A percentile compares a stretch with the other conserved stretches of the same genome.
Conservation (phyloP, 176 grass and related monocot genomes). For the Cenchrus fungigraminus region DNA sequence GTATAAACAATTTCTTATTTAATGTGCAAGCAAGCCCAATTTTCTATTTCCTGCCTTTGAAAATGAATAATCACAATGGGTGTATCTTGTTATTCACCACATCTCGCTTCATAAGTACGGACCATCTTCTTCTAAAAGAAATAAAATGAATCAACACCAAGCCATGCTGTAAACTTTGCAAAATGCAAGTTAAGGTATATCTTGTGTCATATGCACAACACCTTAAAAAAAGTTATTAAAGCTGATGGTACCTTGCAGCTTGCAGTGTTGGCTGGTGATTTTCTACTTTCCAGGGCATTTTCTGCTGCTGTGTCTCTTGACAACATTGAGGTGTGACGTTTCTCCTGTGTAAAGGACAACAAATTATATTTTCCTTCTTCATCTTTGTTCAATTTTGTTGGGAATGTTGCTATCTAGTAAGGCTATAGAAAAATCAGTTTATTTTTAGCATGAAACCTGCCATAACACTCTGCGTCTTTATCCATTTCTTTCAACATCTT, state of each 20-base stretch:
- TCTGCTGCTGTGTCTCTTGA: constrained; percentile 63
- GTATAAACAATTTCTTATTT: constrained; percentile 9
- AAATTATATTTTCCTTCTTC: not conserved
- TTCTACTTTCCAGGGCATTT: constrained; percentile 86
- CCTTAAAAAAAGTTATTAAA: constrained; percentile 17
- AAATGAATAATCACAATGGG: not conserved
- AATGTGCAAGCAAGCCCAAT: not conserved
- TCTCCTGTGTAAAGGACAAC: not conserved
- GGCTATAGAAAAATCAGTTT: not conserved
- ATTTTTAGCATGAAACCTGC: constrained; percentile 1
- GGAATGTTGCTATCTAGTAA: not conserved
- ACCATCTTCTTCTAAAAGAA: not conserved
- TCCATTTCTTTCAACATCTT: not conserved
- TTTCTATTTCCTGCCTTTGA: constrained; percentile 3
- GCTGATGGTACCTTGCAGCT: constrained; percentile 57
- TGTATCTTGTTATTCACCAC: not conserved
- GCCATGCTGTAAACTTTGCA: constrained; percentile 12
- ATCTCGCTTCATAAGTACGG: not conserved
- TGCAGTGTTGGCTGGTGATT: constrained; percentile 85
- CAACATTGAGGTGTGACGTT: constrained; percentile 55
- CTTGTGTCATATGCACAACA: not conserved
- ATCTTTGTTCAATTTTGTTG: not conserved
- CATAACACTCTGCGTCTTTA: not conserved
- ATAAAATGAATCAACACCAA: not conserved
- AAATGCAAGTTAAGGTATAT: constrained; percentile 1